Conservation (phyloP, 164 flowering plant species). For the Vitis amurensis region DNA sequence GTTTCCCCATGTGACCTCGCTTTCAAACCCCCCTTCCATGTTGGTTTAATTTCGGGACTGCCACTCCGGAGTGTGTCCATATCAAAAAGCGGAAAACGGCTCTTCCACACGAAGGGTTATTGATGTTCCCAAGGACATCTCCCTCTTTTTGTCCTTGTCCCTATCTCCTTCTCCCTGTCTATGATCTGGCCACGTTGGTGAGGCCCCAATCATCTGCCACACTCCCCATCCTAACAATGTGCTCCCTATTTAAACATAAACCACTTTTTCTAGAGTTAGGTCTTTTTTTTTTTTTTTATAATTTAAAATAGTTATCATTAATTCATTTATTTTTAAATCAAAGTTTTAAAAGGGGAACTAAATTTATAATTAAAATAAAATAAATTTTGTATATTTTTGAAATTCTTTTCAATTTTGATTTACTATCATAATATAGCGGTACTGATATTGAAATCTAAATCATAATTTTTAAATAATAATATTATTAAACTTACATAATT, state of each 20-base stretch:
- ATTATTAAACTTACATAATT: no score
- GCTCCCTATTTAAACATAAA: neutral
- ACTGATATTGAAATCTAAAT: no score
- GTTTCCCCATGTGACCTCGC: constrained; percentile 28
- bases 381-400: no score
- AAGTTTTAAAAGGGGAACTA: no score
- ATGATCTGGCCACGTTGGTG: constrained; percentile 3
- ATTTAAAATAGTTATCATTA: no score
- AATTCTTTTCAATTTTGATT: no score
- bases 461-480: no score
- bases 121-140: constrained; percentile 5
- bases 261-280: no score
- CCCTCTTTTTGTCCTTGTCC: neutral
- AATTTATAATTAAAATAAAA: no score
- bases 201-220: neutral
- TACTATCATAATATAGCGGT: no score
- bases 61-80: constrained; percentile 9
- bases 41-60: constrained; percentile 15
- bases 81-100: constrained; percentile 3
- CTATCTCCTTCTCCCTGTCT: neutral
- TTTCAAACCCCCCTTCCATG: constrained; percentile 1
- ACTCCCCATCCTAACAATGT: neutral
- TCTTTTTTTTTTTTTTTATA: no score
- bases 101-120: neutral
- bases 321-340: no score